Evolutionary conservation across 345 rosid genomes (phyloP).

Genomic region (Angophora floribunda): DNA sequence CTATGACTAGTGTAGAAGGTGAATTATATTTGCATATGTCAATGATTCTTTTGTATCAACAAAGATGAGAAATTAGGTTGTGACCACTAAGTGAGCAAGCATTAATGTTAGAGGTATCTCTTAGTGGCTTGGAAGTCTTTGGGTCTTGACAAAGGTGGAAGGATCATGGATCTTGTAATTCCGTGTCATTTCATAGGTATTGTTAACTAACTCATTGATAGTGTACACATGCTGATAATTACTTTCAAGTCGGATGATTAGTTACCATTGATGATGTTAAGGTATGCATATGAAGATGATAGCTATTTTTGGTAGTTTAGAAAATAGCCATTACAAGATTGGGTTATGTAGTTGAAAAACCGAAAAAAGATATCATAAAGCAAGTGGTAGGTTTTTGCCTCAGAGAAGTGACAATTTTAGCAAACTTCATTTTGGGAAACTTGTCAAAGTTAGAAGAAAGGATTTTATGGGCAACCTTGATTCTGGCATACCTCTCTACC

Average conservation of each 20-base stretch:
- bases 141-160: neutral
- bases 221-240: neutral
- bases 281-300: neutral
- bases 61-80: neutral
- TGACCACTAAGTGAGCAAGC: neutral
- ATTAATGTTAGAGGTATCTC: neutral
- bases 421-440: neutral
- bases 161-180: neutral
- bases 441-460: neutral
- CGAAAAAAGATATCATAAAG: neutral
- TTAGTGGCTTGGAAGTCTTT: neutral
- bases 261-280: neutral
- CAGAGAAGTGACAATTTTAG: no score
- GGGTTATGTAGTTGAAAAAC: neutral
- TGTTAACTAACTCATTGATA: no score
- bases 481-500: neutral
- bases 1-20: neutral
- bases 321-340: no score
- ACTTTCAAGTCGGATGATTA: neutral
- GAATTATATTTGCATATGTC: no score
- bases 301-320: no score
- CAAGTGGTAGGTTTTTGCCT: neutral
- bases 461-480: neutral
- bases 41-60: neutral
- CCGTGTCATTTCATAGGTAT: neutral